Evolutionary conservation across 2,329 filamentous ascomycete species (phyloP), one percentile per base, ranked within the genome.

Genomic region (Atkinsonella hypoxylon): DNA sequence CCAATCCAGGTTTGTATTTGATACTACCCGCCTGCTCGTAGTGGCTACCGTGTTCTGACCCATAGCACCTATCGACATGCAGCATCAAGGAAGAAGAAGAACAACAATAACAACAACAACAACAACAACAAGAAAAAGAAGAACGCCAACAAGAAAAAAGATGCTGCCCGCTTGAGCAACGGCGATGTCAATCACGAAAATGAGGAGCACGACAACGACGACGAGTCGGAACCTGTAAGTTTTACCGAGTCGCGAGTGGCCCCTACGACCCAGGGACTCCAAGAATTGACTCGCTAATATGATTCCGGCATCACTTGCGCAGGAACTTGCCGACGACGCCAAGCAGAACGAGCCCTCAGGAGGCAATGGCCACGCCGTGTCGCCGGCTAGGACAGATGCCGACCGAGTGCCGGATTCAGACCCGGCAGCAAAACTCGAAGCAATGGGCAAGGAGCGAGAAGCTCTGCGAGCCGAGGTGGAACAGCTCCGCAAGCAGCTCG

Each of bases 401-500:
- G 73, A 74, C 57, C 66, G 68, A 40, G 46, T 57, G 52, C 56
- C 57, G 54, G 62, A 64, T 48, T 57, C 65, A 56, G 68, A 74
- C 53, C 72, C 74, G 31, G 67, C 69, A 49, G 71, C 72, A 51
- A 77, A 69, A 71, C 73, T 90, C 48, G 87, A 91, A 62, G 84
- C 83, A 48, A 83, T 95, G 71, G 81, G 86, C 53, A 81, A 87
- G 64, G 89, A 95, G 65, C 79, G 88, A 51, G 86, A 93, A 65
- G 83, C 81, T 47, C 72, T 95, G 42, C 78, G 86, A 53, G 79
- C 77, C 52, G 88, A 96, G 70, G 88, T 95, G 42, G 87, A 87
- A 53, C 79, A 88, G 66, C 73, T 96, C 60, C 82, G 90, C 53
- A 87, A 85, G 64, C 86, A 87, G 53, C 74, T 96, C 54, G 87